A percentile compares a stretch with the other conserved stretches of the same genome.
These are phyloP conservation scores for Nothophytophthora sp. DNA, from an alignment of 352 stramenopile species.

Conservation along the genomic window DNA sequence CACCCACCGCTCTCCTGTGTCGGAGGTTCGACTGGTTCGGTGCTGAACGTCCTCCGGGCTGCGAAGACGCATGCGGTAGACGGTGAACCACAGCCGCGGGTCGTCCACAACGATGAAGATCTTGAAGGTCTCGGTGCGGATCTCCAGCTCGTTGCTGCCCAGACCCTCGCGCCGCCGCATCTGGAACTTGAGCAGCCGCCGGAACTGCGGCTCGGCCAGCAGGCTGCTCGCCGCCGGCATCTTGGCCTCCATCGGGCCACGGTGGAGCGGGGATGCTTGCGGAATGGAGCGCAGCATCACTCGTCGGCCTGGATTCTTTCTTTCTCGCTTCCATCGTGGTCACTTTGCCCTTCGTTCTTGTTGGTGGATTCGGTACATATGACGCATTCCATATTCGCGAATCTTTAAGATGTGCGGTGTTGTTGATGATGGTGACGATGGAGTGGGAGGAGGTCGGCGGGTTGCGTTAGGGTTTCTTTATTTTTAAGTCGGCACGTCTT, in stretches of 20 bases:
- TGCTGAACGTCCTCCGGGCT: conserved; percentile 12
- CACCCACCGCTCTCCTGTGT: conserved; percentile 34
- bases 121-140: conserved; percentile 29
- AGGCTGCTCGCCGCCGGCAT: conserved; percentile 27
- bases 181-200: conserved; percentile 67
- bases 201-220: conserved; percentile 39
- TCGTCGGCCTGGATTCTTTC: too few relatives aligned
- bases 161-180: conserved; percentile 44
- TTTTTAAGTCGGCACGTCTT: too few relatives aligned
- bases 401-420: too few relatives aligned
- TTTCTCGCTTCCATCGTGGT: too few relatives aligned
- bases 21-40: conserved; percentile 2
- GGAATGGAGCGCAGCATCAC: too few relatives aligned
- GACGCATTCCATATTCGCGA: too few relatives aligned
- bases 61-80: conserved; percentile 60
- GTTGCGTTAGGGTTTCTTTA: too few relatives aligned
- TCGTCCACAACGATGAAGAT: conserved; percentile 19
- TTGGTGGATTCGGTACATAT: too few relatives aligned
- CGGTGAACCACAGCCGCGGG: conserved; percentile 30
- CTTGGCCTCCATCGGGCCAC: conserved; percentile 23
- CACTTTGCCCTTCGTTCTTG: too few relatives aligned
- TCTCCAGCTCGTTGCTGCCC: conserved; percentile 44
- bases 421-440: too few relatives aligned
- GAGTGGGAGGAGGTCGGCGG: too few relatives aligned
- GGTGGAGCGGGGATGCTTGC: conserved; percentile 4